Conservation (phyloP, 306 rosid genomes). For the Quercus wislizeni region DNA sequence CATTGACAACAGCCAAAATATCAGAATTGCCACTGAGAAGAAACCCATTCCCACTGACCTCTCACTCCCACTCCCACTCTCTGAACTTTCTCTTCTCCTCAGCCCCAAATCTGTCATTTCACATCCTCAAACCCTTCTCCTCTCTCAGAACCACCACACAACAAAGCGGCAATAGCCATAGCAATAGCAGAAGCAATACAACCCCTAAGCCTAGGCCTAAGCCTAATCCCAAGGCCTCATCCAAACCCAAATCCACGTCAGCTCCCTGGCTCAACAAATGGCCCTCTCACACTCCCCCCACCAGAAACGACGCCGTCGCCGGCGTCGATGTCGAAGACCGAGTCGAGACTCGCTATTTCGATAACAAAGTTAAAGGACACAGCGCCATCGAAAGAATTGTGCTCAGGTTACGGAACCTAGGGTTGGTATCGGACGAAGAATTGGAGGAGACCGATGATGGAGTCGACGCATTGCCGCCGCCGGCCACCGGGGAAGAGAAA, state of each 20-base stretch:
- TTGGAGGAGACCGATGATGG: slow-evolving; percentile 27
- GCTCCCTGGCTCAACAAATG: slow-evolving; percentile 71
- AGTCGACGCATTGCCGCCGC: slow-evolving; percentile 15
- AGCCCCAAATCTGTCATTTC: slow-evolving; percentile 46
- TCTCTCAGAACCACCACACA: slow-evolving; percentile 40
- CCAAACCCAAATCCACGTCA: slow-evolving; percentile 36
- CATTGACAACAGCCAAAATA: slow-evolving; percentile 39
- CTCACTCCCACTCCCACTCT: slow-evolving; percentile 36
- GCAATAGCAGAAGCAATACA: not conserved
- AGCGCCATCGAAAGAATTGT: slow-evolving; percentile 79
- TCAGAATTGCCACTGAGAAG: slow-evolving; percentile 50
- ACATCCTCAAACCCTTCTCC: slow-evolving; percentile 40
- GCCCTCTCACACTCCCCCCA: slow-evolving; percentile 35
- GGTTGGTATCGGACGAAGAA: slow-evolving; percentile 49
- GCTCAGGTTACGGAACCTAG: slow-evolving; percentile 68
- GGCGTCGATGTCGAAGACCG: slow-evolving; percentile 4
- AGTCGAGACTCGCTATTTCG: slow-evolving; percentile 21
- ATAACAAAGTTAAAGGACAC: slow-evolving; percentile 37
- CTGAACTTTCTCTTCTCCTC: slow-evolving; percentile 37
- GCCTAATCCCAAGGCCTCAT: not conserved
- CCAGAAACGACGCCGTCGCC: not conserved
- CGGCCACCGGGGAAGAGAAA: slow-evolving; percentile 71
- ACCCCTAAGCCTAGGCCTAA: slow-evolving; percentile 16
- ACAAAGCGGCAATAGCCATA: not conserved
- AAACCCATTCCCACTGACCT: slow-evolving; percentile 42